Conservation (phyloP, 441 rosid genomes). For the Adansonia grandidieri region DNA sequence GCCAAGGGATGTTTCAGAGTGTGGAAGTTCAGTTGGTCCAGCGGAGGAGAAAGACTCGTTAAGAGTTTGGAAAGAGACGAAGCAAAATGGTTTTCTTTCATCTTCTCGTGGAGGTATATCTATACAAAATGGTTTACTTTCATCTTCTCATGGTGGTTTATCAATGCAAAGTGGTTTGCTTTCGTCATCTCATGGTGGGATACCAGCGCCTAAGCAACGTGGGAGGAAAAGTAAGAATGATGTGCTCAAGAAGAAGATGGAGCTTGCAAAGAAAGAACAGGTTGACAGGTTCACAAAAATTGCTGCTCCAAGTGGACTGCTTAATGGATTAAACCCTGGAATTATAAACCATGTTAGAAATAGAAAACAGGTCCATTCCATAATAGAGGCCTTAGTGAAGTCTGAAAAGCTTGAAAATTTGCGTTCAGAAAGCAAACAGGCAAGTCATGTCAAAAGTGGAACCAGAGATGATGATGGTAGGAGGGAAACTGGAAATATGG, state of each 20-base stretch:
- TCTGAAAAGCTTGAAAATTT: constrained; percentile 47
- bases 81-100: constrained; percentile 78
- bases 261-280: constrained; percentile 76
- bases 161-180: constrained; percentile 49
- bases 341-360: constrained; percentile 89
- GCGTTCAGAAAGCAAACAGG: constrained; percentile 36
- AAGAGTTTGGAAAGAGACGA: constrained; percentile 88
- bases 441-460: constrained; percentile 42
- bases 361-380: constrained; percentile 83
- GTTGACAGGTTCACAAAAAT: constrained; percentile 78
- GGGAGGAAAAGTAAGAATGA: constrained; percentile 66
- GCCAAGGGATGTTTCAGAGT: constrained; percentile 55
- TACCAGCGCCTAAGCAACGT: constrained; percentile 75
- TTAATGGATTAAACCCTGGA: constrained; percentile 86
- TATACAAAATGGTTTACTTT: constrained; percentile 46
- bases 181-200: constrained; percentile 66
- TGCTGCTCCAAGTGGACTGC: constrained; percentile 91
- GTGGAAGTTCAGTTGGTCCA: constrained; percentile 62
- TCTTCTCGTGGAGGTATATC: constrained; percentile 60
- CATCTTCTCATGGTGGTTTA: constrained; percentile 61
- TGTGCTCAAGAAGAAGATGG: constrained; percentile 63
- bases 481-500: constrained; percentile 30
- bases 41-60: constrained; percentile 64
- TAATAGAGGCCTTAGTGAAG: constrained; percentile 79
- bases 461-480: constrained; percentile 31